Evolutionary conservation across 805 yeast genomes (phyloP).

Genomic region (Lachancea fermentati): DNA sequence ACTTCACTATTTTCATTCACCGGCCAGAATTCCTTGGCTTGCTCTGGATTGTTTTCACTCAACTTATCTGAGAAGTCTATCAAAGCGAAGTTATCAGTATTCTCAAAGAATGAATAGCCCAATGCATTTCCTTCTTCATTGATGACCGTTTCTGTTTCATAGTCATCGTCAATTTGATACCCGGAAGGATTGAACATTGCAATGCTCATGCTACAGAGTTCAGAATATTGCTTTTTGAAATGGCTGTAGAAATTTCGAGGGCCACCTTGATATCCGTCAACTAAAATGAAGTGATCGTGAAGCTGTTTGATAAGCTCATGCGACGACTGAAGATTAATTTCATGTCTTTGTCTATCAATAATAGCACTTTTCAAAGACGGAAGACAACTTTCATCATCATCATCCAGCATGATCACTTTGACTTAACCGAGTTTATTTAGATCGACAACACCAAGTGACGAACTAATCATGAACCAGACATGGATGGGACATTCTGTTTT

Average conservation of each 20-base stretch:
- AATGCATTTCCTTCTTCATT: not conserved
- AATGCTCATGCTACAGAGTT: not conserved
- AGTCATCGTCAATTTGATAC: not conserved
- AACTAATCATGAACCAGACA: too few relatives aligned
- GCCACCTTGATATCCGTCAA: not conserved
- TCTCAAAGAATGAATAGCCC: not conserved
- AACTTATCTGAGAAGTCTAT: too few relatives aligned
- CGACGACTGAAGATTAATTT: not conserved
- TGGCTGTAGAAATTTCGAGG: not conserved
- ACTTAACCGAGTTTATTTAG: too few relatives aligned
- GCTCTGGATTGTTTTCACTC: too few relatives aligned
- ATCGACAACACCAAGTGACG: too few relatives aligned
- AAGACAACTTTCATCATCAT: not conserved
- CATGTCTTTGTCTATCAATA: not conserved
- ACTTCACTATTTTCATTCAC: too few relatives aligned
- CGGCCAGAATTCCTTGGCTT: too few relatives aligned
- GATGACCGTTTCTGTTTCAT: not conserved
- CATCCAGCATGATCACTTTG: not conserved
- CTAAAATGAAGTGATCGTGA: not conserved
- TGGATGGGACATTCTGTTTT: not conserved
- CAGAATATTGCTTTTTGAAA: not conserved
- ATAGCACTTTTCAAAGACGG: not conserved
- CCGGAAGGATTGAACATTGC: not conserved
- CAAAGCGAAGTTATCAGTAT: too few relatives aligned
- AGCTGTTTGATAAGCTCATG: not conserved